A percentile compares a stretch with the other conserved stretches of the same genome.
These are phyloP conservation scores for Lepidium didymum DNA, from an alignment of 345 rosid genomes.

Conservation along the genomic window DNA sequence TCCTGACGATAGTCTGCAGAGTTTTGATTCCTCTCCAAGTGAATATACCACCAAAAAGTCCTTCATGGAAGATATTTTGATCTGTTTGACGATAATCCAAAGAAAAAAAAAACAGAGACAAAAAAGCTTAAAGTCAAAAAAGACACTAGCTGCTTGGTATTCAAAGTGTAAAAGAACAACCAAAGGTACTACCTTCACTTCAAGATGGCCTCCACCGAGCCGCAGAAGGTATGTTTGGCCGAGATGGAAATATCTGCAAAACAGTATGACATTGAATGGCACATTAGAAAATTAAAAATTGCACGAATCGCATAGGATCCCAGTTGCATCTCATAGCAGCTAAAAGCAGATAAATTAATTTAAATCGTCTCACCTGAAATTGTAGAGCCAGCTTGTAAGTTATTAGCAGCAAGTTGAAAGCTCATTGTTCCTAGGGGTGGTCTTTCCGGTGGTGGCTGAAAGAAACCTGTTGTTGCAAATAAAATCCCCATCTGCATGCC, in stretches of 20 bases:
- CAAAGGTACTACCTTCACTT: slow-evolving; percentile 18
- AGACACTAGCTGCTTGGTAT: slow-evolving; percentile 8
- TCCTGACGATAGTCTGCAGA: slow-evolving; percentile 61
- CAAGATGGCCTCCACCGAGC: slow-evolving; percentile 71
- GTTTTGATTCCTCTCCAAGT: slow-evolving; percentile 28
- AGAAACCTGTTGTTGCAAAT: slow-evolving; percentile 50
- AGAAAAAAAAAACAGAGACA: slow-evolving; percentile 11
- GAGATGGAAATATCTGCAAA: slow-evolving; percentile 51
- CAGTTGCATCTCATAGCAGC: neutral
- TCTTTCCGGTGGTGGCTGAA: slow-evolving; percentile 58
- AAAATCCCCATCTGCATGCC: slow-evolving; percentile 32
- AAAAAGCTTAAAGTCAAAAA: neutral
- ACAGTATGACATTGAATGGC: slow-evolving; percentile 53
- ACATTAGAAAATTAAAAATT: slow-evolving; percentile 10
- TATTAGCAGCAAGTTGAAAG: slow-evolving; percentile 44
- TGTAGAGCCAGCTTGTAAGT: slow-evolving; percentile 49
- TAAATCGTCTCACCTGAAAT: slow-evolving; percentile 37
- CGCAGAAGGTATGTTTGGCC: slow-evolving; percentile 55
- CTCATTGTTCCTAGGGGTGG: slow-evolving; percentile 50
- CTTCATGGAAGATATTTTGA: slow-evolving; percentile 10
- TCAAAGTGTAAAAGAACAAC: neutral
- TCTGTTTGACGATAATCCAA: slow-evolving; percentile 23
- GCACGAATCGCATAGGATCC: slow-evolving; percentile 3
- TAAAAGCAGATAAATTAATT: neutral
- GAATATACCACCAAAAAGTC: slow-evolving; percentile 18